Base-by-base conservation (phyloP, 2,329 filamentous ascomycete genomes). In the Fusarium tanahbumbuense region DNA sequence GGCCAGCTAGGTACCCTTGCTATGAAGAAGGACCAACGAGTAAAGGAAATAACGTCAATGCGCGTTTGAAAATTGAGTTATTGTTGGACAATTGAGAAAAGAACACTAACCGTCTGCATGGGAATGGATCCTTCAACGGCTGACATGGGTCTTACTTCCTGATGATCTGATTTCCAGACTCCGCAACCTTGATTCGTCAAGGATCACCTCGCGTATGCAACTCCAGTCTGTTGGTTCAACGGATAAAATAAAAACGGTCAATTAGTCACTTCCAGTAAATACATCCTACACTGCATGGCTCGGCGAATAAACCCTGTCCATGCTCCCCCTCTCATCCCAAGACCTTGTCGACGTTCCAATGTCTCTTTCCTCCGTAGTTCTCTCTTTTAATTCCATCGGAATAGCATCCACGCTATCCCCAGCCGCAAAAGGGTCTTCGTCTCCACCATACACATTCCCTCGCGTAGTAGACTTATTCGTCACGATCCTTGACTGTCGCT, bases 251-350 rank as follows among this genome's bases (percentile, higher is more conserved):
- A 11, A 5, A 41, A 46, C 49, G 23, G 20, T 3, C 8, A 27
- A 12, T n/a, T 34, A 49, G 32, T 64, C 27, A 46, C 41, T 59
- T 28, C n/a, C 9, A 20, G 18, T 37, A 37, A 25, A 11, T 22
- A 23, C 16, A 18, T 27, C 8, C 22, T 47, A 67, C 22, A 67
- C 62, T 13, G 56, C 56, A 37, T 67, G 56, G 20, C 42, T 67
- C 18, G 62, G 64, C 20, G 62, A 56, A 28, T 52, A 54, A 32
- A 61, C 56, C 34, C 56, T 61, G 6, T 56, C 64, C n/a, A 40
- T 49, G 30, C 30, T 56, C 15, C 46, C 56, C 32, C 45, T 56
- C 41, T 67, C 64, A 13, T 61, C 37, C 49, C 62, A 61, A 16
- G 62, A 67, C 48, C 60, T 40, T 12, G 34, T 13, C 28, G 28